Percentiles rank a stretch among this genome's conserved stretches.
phyloP scores from a whole-genome alignment of 768 basidiomycete genomes.

The Leccinum truebloodii region DNA sequence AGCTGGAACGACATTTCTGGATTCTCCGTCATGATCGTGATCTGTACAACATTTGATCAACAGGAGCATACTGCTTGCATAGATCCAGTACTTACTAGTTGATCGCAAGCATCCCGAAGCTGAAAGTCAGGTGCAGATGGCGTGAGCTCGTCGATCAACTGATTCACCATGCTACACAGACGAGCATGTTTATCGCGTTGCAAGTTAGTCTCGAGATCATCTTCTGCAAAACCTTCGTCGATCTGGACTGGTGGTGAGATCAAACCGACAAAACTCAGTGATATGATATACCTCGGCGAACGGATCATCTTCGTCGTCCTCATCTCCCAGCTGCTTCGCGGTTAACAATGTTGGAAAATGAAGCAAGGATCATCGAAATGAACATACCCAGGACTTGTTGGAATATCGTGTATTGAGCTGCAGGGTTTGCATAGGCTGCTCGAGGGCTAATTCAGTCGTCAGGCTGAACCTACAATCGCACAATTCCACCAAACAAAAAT shows the following conservation, averaged over 20 bases:
- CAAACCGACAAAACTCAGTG: background rate
- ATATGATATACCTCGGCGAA: constrained; percentile 75
- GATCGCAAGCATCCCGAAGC: constrained; percentile 82
- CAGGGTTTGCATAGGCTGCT: constrained; percentile 69
- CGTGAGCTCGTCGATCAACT: constrained; percentile 84
- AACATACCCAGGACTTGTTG: constrained; percentile 82
- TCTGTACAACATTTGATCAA: constrained; percentile 42
- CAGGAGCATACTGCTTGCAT: background rate
- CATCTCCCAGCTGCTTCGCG: constrained; percentile 65
- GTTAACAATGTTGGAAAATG: background rate
- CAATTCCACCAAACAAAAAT: constrained; percentile 4
- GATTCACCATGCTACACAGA: constrained; percentile 76
- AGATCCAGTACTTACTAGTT: constrained; percentile 58
- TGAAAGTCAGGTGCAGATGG: constrained; percentile 82
- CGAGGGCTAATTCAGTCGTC: constrained; percentile 42
- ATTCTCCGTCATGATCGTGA: constrained; percentile 71
- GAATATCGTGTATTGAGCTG: constrained; percentile 86
- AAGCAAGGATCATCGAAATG: constrained; percentile 9
- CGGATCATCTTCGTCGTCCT: constrained; percentile 91
- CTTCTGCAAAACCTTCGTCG: constrained; percentile 90
- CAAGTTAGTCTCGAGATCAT: constrained; percentile 89
- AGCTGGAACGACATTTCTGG: constrained; percentile 89
- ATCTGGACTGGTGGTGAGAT: constrained; percentile 49
- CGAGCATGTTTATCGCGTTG: constrained; percentile 93
- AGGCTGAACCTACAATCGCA: background rate